These are phyloP conservation scores for Usnea hakonensis DNA, from an alignment of 495 filamentous ascomycete genomes.

Conservation along the genomic window DNA sequence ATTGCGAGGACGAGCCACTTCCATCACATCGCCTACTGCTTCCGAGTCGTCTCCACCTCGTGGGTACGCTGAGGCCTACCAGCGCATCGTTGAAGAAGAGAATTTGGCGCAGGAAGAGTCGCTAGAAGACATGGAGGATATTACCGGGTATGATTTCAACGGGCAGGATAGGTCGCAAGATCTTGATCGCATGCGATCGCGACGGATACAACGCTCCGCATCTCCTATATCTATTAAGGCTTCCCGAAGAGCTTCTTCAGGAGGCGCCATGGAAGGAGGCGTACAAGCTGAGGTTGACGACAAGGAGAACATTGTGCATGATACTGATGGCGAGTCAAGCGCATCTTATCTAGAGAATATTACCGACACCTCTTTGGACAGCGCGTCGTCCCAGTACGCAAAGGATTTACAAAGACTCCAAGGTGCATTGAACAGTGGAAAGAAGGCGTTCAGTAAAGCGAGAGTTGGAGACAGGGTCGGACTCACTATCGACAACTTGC, in stretches of 20 bases:
- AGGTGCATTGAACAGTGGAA: conserved; percentile 36
- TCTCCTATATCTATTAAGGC: conserved; percentile 21
- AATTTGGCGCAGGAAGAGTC: conserved; percentile 33
- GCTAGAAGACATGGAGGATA: conserved; percentile 21
- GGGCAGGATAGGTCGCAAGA: conserved; percentile 6
- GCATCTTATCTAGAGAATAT: conserved; percentile 29
- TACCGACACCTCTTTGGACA: conserved; percentile 30
- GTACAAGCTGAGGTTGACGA: conserved; percentile 8
- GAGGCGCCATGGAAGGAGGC: conserved; percentile 18
- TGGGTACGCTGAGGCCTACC: conserved; percentile 39
- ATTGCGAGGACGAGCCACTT: conserved; percentile 18
- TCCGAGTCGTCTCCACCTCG: conserved; percentile 36
- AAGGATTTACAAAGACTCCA: conserved; percentile 39
- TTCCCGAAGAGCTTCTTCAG: conserved; percentile 26
- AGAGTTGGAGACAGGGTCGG: conserved; percentile 30
- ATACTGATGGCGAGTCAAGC: conserved; percentile 21
- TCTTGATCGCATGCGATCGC: conserved; percentile 13
- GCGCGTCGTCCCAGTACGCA: conserved; percentile 33
- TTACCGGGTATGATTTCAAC: conserved; percentile 12
- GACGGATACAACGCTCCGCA: conserved; percentile 13
- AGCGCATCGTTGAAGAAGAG: conserved; percentile 39
- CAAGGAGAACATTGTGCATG: conserved; percentile 17
- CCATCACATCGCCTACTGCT: conserved; percentile 23
- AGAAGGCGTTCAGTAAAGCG: conserved; percentile 42
- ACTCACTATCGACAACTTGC: conserved; percentile 41